Percentiles rank a stretch among this genome's conserved stretches.
Conservation (phyloP, 1,284 basidiomycete species). For the Termitomyces sp. region DNA sequence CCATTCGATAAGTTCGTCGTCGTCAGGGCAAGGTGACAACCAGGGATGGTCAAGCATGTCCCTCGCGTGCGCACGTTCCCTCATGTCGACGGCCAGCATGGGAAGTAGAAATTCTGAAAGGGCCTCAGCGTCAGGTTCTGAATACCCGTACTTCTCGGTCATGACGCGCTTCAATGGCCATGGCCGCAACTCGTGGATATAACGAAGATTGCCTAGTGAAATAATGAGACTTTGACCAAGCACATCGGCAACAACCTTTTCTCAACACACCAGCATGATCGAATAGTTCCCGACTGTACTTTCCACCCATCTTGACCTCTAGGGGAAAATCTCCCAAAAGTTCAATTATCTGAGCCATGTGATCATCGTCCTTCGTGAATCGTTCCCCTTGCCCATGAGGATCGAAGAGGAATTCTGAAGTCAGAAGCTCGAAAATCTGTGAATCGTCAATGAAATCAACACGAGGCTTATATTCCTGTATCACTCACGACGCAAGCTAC, state of each 20-base stretch:
- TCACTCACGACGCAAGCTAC: constrained; percentile 71
- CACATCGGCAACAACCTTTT: not conserved
- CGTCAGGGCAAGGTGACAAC: constrained; percentile 51
- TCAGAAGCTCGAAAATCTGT: constrained; percentile 75
- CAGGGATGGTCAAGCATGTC: constrained; percentile 73
- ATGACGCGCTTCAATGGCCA: constrained; percentile 84
- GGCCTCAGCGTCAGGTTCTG: constrained; percentile 49
- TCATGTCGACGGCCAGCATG: constrained; percentile 74
- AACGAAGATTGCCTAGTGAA: constrained; percentile 55
- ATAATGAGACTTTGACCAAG: constrained; percentile 3
- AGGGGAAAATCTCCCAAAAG: constrained; percentile 71
- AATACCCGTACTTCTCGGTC: constrained; percentile 78
- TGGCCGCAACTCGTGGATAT: constrained; percentile 75
- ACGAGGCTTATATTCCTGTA: not conserved
- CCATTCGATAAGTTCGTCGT: constrained; percentile 44
- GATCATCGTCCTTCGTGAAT: constrained; percentile 92
- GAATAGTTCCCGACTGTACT: constrained; percentile 81
- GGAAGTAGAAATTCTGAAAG: constrained; percentile 74
- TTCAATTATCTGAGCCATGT: constrained; percentile 92
- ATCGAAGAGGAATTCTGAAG: constrained; percentile 86
- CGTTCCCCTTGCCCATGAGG: constrained; percentile 78
- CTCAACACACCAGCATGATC: constrained; percentile 63
- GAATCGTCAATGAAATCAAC: constrained; percentile 7
- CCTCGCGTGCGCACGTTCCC: constrained; percentile 63
- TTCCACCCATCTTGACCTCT: constrained; percentile 76